Percentiles rank a stretch among this genome's conserved stretches.
Conservation (phyloP, 78 protist genomes). For the Dictyostelium brefeldianum region DNA sequence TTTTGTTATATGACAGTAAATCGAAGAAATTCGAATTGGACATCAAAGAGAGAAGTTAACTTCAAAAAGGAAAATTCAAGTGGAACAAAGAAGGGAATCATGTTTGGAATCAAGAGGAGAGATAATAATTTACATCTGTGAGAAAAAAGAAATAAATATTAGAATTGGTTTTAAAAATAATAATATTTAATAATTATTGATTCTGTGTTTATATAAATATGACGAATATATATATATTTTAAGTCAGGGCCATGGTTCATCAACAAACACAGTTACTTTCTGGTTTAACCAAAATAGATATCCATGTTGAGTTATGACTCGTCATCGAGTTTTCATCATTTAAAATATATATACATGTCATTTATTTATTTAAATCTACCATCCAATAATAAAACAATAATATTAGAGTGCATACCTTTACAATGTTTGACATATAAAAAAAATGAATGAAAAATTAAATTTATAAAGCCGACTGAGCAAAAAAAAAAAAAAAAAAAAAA, state of each 20-base stretch:
- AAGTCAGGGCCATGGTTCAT: slow-evolving; percentile 38
- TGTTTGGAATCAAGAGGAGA: neutral
- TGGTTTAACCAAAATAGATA: neutral
- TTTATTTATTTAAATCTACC: neutral
- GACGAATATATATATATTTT: neutral
- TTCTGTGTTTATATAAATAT: neutral
- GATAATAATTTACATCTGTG: neutral
- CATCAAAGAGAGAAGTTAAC: no score
- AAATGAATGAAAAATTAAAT: neutral
- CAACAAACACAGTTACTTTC: neutral
- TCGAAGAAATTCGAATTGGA: no score
- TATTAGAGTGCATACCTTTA: neutral
- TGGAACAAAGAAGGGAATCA: no score
- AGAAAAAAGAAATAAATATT: neutral
- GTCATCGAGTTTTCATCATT: slow-evolving; percentile 30
- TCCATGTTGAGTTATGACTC: slow-evolving; percentile 34
- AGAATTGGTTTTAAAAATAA: neutral
- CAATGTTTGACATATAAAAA: neutral
- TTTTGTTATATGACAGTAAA: no score
- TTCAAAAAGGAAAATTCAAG: no score
- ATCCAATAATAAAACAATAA: neutral
- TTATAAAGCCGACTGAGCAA: neutral
- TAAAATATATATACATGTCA: neutral
- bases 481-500: slow-evolving; percentile 1
- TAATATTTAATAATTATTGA: neutral